phyloP scores from a whole-genome alignment of 192 early-diverging fungal genomes.

The Coemansia reversa region DNA sequence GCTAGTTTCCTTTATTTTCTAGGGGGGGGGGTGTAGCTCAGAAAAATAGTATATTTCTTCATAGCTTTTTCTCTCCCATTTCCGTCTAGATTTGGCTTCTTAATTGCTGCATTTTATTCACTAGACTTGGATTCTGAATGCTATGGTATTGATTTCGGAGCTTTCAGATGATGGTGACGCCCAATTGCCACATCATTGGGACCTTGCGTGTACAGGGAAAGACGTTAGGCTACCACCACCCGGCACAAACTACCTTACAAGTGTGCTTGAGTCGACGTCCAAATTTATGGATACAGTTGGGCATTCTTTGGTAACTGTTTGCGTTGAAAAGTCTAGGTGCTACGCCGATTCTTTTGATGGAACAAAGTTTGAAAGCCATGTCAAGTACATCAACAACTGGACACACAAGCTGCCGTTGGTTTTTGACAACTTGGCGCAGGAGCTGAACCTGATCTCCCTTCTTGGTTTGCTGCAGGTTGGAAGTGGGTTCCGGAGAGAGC shows the following conservation, averaged over 20 bases:
- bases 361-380: slow-evolving; percentile 38
- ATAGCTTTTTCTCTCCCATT: too few relatives aligned
- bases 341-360: slow-evolving; percentile 42
- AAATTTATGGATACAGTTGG: slow-evolving; percentile 20
- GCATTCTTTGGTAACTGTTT: slow-evolving; percentile 36
- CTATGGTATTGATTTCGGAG: slow-evolving; percentile 39
- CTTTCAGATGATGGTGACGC: slow-evolving; percentile 14
- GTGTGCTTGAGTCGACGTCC: slow-evolving; percentile 46
- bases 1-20: too few relatives aligned
- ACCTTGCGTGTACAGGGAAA: slow-evolving; percentile 30
- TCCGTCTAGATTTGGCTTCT: too few relatives aligned
- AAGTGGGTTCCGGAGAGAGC: slow-evolving; percentile 67
- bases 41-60: too few relatives aligned
- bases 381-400: slow-evolving; percentile 46
- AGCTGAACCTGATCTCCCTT: slow-evolving; percentile 74
- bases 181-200: slow-evolving; percentile 30
- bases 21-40: too few relatives aligned
- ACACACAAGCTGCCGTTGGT: slow-evolving; percentile 68
- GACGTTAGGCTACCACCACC: slow-evolving; percentile 21
- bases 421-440: slow-evolving; percentile 70
- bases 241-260: slow-evolving; percentile 27
- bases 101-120: too few relatives aligned
- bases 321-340: slow-evolving; percentile 17
- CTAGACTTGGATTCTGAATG: too few relatives aligned
- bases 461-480: slow-evolving; percentile 78